Percentiles rank a stretch among this genome's conserved stretches.
These are phyloP conservation scores for Kwoniella shandongensis DNA, from an alignment of 768 basidiomycete species.

Conservation along the genomic window DNA sequence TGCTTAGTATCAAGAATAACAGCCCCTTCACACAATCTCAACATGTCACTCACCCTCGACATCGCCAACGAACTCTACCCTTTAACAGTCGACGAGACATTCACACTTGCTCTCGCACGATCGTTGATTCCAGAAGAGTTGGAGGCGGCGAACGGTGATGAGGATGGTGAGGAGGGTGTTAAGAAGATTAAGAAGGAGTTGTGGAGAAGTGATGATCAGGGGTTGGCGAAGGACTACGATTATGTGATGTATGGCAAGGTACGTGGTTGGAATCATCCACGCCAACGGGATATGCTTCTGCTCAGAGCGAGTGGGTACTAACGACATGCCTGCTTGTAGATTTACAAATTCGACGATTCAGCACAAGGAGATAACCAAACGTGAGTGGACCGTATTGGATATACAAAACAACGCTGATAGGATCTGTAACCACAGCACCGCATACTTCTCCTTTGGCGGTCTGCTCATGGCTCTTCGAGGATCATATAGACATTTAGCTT, in stretches of 20 bases:
- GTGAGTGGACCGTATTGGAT: conserved; percentile 58
- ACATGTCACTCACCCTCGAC: conserved; percentile 90
- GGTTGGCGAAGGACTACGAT: conserved; percentile 94
- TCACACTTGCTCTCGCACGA: conserved; percentile 77
- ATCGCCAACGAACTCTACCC: conserved; percentile 91
- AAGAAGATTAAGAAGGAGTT: conserved; percentile 52
- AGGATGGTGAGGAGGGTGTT: conserved; percentile 19
- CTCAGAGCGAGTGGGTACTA: no score
- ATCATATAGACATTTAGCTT: conserved; percentile 85
- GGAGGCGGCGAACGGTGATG: conserved; percentile 25
- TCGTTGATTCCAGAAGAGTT: conserved; percentile 41
- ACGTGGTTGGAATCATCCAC: conserved; percentile 32
- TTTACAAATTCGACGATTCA: conserved; percentile 90
- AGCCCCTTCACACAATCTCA: conserved; percentile 84
- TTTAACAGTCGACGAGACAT: conserved; percentile 65
- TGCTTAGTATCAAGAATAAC: conserved; percentile 83
- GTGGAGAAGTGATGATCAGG: conserved; percentile 68
- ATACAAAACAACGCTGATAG: not conserved
- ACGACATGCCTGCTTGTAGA: conserved; percentile 61
- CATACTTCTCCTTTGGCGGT: conserved; percentile 94
- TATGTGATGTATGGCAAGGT: conserved; percentile 99
- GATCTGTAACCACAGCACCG: conserved; percentile 73
- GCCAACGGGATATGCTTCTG: no score
- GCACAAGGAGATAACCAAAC: conserved; percentile 73
- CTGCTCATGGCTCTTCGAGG: conserved; percentile 91